Conservation (phyloP, 2,329 filamentous ascomycete species). For the Eurotiales sp. region DNA sequence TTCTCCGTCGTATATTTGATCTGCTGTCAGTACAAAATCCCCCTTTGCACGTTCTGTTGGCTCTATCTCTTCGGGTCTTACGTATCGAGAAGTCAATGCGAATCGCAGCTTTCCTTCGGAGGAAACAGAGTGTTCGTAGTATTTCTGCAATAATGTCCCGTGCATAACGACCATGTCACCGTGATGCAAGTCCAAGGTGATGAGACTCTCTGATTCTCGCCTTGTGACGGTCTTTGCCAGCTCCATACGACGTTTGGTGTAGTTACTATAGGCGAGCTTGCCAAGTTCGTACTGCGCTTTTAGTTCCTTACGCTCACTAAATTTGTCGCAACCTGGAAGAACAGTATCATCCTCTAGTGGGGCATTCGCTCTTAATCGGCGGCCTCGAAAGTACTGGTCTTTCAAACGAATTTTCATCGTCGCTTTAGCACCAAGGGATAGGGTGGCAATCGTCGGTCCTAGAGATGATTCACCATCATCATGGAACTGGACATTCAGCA, state of each 20-base stretch:
- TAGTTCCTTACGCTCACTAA: constrained; percentile 22
- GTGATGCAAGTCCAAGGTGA: constrained; percentile 50
- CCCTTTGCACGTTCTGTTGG: constrained; percentile 25
- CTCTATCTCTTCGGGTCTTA: constrained; percentile 25
- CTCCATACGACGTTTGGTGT: constrained; percentile 23
- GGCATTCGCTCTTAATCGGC: constrained; percentile 18
- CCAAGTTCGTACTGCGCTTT: constrained; percentile 19
- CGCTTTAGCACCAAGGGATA: constrained; percentile 51
- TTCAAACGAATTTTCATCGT: constrained; percentile 57
- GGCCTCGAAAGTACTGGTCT: constrained; percentile 41
- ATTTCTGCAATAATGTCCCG: constrained; percentile 52
- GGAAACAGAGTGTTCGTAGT: constrained; percentile 45
- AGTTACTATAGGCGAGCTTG: constrained; percentile 19
- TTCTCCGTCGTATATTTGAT: constrained; percentile 30
- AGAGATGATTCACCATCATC: constrained; percentile 57
- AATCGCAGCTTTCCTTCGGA: constrained; percentile 31
- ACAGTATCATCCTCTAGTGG: constrained; percentile 28
- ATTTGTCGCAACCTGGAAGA: constrained; percentile 27
- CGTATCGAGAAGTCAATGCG: constrained; percentile 34
- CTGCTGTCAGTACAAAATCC: constrained; percentile 20
- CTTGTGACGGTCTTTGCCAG: constrained; percentile 23
- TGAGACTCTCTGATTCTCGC: constrained; percentile 26
- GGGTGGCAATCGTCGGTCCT: constrained; percentile 53
- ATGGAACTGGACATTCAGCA: constrained; percentile 44
- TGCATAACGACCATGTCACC: constrained; percentile 59